These are phyloP conservation scores for Lablab purpureus DNA, from an alignment of 306 rosid genomes.

Conservation along the genomic window DNA sequence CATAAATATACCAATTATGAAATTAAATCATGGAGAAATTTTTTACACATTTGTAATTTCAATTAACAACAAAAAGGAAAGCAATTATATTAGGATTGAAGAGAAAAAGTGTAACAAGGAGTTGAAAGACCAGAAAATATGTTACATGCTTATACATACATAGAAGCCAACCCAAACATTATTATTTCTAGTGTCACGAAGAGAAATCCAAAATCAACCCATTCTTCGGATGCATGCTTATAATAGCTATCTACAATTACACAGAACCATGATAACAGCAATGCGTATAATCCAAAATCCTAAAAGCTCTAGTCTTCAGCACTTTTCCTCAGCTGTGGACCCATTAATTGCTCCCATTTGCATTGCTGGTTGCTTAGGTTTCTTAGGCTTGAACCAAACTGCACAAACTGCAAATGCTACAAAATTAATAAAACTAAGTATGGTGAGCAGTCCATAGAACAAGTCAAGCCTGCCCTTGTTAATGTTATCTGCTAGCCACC, in stretches of 20 bases:
- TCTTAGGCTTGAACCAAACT: slow-evolving; percentile 70
- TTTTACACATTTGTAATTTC: neutral
- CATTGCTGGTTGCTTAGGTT: slow-evolving; percentile 45
- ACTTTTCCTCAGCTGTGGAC: slow-evolving; percentile 55
- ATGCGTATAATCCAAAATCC: slow-evolving; percentile 13
- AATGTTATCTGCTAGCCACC: slow-evolving; percentile 86
- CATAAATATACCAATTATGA: too few relatives aligned
- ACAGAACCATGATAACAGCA: slow-evolving; percentile 18
- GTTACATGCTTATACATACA: slow-evolving; percentile 39
- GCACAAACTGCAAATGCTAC: slow-evolving; percentile 67
- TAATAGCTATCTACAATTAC: slow-evolving; percentile 25
- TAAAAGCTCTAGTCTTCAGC: slow-evolving; percentile 41
- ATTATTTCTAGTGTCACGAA: slow-evolving; percentile 24
- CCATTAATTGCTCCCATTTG: slow-evolving; percentile 55
- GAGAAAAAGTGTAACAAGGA: slow-evolving; percentile 5
- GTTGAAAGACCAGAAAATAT: slow-evolving; percentile 37
- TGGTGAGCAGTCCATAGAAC: slow-evolving; percentile 77
- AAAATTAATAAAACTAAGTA: slow-evolving; percentile 66
- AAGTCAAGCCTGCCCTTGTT: slow-evolving; percentile 81
- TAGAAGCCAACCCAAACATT: slow-evolving; percentile 39
- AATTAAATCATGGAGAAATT: neutral
- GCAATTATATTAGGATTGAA: neutral
- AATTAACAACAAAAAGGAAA: slow-evolving; percentile 9
- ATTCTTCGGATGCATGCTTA: slow-evolving; percentile 23
- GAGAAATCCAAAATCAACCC: slow-evolving; percentile 27